Evolutionary conservation across 495 filamentous ascomycete genomes (phyloP), one percentile per base, ranked within the genome.

Genomic region (Rostrohypoxylon terebratum): DNA sequence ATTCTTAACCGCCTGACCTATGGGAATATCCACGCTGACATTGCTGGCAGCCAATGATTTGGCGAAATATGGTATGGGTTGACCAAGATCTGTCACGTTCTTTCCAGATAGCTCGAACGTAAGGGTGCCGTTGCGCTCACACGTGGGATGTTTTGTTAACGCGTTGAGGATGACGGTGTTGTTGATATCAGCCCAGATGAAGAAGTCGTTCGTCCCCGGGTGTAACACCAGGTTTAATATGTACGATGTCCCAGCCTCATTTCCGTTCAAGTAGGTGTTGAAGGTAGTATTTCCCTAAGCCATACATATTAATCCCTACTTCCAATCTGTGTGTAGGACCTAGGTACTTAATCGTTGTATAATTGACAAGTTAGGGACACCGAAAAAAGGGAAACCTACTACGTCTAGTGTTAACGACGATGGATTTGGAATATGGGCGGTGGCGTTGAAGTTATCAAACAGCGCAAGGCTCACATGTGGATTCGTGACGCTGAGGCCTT

Each of bases 341-440:
- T n/a, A n/a, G n/a, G n/a, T 38, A 9, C 34, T 10, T 8, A 38
- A 13, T 13, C 6, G 21, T 10, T 16, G 8, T 23, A 18, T 13
- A 4, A 6, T 20, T 14, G 3, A 44, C 2, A 9, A n/a, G 10
- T 42, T 42, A 14, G 21, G 3, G 7, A 7, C 36, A 16, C 44
- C 36, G 14, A 54, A 4, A 20, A 18, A 57, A 44, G 14, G 10
- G 33, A 4, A 11, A 20, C 83, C 70, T 83, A 91, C 90, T 78
- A 93, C 83, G 18, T 82, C 77, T 51, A 94, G 80, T 5, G 87
- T 87, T 78, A 93, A 81, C 58, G 89, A 78, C 3, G 91, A 89
- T 4, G 86, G 87, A 75, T 95, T 95, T 63, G 92, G 92, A 40
- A 95, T 91, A 59, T 74, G 81, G 38, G 88, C 85, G 3, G 80